Evolutionary conservation across 305 asterid species (phyloP).

Genomic region (Solanum hybrid): DNA sequence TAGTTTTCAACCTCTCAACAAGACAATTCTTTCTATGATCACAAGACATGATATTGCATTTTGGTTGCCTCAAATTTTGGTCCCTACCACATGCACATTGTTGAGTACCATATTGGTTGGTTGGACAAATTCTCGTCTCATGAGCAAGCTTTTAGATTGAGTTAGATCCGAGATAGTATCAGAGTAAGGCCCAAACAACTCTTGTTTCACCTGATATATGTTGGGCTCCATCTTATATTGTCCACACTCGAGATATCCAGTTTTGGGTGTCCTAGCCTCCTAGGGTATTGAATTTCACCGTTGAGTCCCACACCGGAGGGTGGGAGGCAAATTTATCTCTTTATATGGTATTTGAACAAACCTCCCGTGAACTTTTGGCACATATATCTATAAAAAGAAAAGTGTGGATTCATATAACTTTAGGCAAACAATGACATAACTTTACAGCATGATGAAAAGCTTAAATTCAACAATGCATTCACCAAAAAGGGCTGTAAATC

Average conservation of each 20-base stretch:
- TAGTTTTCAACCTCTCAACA: background rate
- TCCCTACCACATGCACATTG: background rate
- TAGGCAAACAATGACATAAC: background rate
- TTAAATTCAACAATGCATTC: background rate
- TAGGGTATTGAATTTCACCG: background rate
- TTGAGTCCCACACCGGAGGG: background rate
- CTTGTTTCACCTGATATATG: background rate
- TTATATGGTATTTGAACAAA: background rate
- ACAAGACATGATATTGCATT: background rate
- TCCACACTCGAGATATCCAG: background rate
- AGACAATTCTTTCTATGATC: background rate
- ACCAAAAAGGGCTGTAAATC: background rate
- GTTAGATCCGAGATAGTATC: background rate
- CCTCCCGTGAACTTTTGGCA: background rate
- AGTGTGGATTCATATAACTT: background rate
- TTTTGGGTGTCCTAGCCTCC: background rate
- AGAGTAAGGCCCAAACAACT: background rate
- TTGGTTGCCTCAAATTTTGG: background rate
- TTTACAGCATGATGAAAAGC: background rate
- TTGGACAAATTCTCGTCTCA: background rate
- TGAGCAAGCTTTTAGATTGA: background rate
- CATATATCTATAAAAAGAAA: background rate
- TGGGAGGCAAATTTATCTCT: background rate
- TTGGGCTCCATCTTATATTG: background rate
- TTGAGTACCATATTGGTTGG: background rate